These are phyloP conservation scores for Paraconiothyrium sp. DNA, from an alignment of 2,329 filamentous ascomycete species.

Conservation along the genomic window DNA sequence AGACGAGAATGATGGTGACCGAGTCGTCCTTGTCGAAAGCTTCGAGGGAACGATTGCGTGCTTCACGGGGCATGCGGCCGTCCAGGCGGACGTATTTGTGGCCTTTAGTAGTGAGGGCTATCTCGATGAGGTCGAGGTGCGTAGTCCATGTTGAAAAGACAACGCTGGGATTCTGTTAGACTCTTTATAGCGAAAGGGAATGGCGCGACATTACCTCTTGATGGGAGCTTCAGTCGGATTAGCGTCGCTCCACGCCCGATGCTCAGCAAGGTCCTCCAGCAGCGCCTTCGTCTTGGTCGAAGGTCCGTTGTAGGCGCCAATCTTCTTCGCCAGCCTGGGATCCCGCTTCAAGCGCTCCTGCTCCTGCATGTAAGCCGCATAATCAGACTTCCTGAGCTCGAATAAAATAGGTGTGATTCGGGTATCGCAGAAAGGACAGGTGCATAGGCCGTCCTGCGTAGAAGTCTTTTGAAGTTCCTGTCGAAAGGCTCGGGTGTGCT, in stretches of 20 bases:
- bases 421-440: conserved; percentile 75
- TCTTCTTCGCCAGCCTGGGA: conserved; percentile 65
- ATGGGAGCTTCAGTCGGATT: conserved; percentile 75
- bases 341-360: conserved; percentile 64
- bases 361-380: conserved; percentile 62
- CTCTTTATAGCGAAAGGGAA: background rate
- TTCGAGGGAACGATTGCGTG: conserved; percentile 79
- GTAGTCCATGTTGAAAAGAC: conserved; percentile 97
- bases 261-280: conserved; percentile 74
- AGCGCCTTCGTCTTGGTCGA: conserved; percentile 92
- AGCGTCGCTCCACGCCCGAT: conserved; percentile 69
- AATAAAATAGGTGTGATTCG: conserved; percentile 72
- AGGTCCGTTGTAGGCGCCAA: conserved; percentile 80
- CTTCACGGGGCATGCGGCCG: conserved; percentile 81
- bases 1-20: conserved; percentile 86
- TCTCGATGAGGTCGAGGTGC: conserved; percentile 89
- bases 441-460: conserved; percentile 58
- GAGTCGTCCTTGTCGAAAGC: conserved; percentile 76
- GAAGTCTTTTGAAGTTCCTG: conserved; percentile 59
- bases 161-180: conserved; percentile 63
- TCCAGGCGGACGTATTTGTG: conserved; percentile 85
- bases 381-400: conserved; percentile 69
- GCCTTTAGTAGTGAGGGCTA: conserved; percentile 73
- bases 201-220: conserved; percentile 65
- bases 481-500: conserved; percentile 72